These are phyloP conservation scores for Hypoxylon fragiforme DNA, from an alignment of 495 filamentous ascomycete genomes.

Conservation along the genomic window DNA sequence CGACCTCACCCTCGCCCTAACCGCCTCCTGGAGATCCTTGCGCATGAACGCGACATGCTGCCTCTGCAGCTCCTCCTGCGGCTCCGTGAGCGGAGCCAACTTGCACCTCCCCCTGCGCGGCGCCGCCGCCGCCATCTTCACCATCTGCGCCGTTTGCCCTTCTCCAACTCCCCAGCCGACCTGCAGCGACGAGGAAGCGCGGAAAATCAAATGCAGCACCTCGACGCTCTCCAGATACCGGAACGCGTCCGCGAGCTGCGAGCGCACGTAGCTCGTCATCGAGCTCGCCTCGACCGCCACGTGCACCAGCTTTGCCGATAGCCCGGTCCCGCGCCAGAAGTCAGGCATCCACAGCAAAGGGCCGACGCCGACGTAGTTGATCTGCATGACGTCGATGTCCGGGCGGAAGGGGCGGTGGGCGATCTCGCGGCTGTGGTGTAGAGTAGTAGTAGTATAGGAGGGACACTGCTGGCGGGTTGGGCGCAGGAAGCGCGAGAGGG, in stretches of 20 bases:
- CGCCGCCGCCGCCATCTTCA: no score
- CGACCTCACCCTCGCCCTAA: neutral
- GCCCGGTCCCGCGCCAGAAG: neutral
- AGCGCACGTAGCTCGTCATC: neutral
- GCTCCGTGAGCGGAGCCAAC: no score
- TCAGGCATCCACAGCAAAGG: neutral
- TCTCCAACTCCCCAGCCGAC: neutral
- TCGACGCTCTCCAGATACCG: neutral
- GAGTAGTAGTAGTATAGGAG: no score
- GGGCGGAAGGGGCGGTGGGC: neutral
- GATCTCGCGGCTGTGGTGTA: no score
- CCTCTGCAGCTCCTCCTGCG: neutral
- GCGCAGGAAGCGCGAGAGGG: neutral
- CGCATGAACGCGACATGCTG: neutral
- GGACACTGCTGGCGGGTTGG: neutral
- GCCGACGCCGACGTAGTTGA: neutral
- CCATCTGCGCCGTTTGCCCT: no score
- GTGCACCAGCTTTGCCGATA: neutral
- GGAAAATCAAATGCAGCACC: neutral
- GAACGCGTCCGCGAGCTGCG: neutral
- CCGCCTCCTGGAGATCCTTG: neutral
- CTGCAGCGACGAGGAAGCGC: neutral
- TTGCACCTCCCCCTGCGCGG: no score
- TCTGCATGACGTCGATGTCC: neutral
- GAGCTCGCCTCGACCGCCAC: neutral